Base-by-base conservation (phyloP, 1,284 basidiomycete species). In the Marasmius fiardii region DNA sequence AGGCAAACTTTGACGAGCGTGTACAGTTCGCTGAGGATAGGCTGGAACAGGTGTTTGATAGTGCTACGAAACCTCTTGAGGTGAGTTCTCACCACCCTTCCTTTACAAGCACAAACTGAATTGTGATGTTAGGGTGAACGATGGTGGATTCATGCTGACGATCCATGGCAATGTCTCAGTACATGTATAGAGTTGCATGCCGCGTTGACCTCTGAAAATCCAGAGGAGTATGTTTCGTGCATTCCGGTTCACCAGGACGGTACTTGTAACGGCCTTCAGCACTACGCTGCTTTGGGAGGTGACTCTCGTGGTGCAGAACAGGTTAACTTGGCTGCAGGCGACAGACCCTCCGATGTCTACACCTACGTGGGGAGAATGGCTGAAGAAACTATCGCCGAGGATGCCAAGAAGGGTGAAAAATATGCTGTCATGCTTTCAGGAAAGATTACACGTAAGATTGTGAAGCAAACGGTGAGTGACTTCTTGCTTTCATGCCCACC, bases 181-280 rank as follows among this genome's bases (percentile, higher is more conserved):
- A 84, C 92, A 0, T 98, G 95, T 74, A 86, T 89, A 65, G 96
- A 99, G 68, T 80, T 99, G 12, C 79, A 80, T 49, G 79, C 79
- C 0, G 96, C 97, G 1, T 75, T 95, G 0, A 79, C 88, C 33
- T 89, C 89, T 0, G 78, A 78, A 1, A 82, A 94, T 60, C 95
- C 96, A 0, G 75, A 77, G 34, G 71, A 74, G 23, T 98, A 83
- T 74, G 74, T 81, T 63, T 93, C 88, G 2, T 72, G 76, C n/a
- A 78, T 98, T 16, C 97, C 97, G 0, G 85, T 98, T 6, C 97
- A 99, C 69, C 97, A 99, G 73, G 97, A 99, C 66, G 97, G 96
- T 1, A 98, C 97, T 0, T 99, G 97, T 67, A 99, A 99, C 68
- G 96, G 97, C 47, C 78, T 99, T 63, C 96, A 99, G 74, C 96